Conservation (phyloP, 2,329 filamentous ascomycete genomes). For the Fusarium nurragi region DNA sequence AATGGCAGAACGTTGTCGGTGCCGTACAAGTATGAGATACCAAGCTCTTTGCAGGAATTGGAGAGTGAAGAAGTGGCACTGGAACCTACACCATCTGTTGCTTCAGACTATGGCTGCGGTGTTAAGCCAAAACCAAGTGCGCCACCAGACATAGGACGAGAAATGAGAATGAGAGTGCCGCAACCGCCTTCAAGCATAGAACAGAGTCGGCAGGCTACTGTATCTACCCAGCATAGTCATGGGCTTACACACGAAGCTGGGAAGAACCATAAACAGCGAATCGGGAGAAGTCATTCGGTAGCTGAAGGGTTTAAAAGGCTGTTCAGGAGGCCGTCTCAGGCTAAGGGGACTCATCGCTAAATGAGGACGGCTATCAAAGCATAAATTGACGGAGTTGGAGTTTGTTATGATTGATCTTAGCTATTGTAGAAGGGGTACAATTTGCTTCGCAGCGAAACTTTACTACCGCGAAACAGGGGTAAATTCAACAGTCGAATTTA, state of each 20-base stretch:
- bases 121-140: slow-evolving; percentile 3
- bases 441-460: background rate
- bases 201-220: slow-evolving; percentile 16
- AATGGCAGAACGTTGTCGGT: slow-evolving; percentile 13
- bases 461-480: background rate
- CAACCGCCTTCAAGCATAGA: slow-evolving; percentile 3
- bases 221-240: slow-evolving; percentile 7
- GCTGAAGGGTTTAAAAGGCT: slow-evolving; percentile 52
- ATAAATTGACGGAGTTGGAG: background rate
- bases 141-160: background rate
- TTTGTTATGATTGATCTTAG: background rate
- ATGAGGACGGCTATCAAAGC: background rate
- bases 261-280: slow-evolving; percentile 9
- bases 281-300: slow-evolving; percentile 48
- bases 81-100: slow-evolving; percentile 18
- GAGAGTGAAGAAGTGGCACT: slow-evolving; percentile 8
- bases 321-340: slow-evolving; percentile 49
- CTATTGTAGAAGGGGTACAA: background rate
- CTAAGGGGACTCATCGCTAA: slow-evolving; percentile 2
- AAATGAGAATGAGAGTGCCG: slow-evolving; percentile 7
- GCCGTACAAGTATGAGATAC: slow-evolving; percentile 6
- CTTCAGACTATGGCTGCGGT: slow-evolving; percentile 9
- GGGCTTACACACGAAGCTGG: slow-evolving; percentile 3
- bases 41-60: slow-evolving; percentile 4
- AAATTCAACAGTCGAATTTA: background rate